Evolutionary conservation across 768 basidiomycete species (phyloP), one percentile per base, ranked within the genome.

Genomic region (Termitomyces sp.): DNA sequence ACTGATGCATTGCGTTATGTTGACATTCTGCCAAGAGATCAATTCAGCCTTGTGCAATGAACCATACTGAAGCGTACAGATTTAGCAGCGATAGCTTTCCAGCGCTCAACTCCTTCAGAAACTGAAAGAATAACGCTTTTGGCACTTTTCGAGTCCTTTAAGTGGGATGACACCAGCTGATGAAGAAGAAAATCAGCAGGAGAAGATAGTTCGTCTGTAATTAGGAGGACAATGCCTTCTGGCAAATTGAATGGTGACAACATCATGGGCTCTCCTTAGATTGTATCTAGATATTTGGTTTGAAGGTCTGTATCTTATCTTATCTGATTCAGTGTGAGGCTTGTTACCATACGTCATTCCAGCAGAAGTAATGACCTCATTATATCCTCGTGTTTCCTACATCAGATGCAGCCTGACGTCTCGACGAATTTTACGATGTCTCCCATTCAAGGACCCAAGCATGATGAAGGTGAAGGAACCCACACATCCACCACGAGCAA

Each of bases 121-220:
- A 85, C 77, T 5, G 87, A 85, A 7, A 92, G 70, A 5, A 92
- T 69, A 46, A 87, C 71, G 46, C 78, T 77, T 50, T 69, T 74
- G 1, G 65, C 59, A 29, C 63, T 62, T 60, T 69, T 68, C 6
- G 66, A 61, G 42, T 79, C 68, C 70, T 88, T 91, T 46, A 89
- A 72, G 60, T 86, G 82, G 3, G 77, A 65, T 25, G 76, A 70
- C 4, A 92, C 64, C 48, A 77, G 72, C 11, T 78, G 78, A 62
- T 90, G 85, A 1, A 93, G 76, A 10, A 92, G 66, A 65, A 92
- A 93, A 61, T 91, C 89, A 11, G 85, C 88, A 2, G 91, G 86
- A 0, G 91, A 83, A 0, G 79, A 74, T 0, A 92, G 76, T 54
- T 89, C 81, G 66, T 93, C 91, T 6, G 89, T 88, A 6, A 93